Evolutionary conservation across 2,329 filamentous ascomycete species (phyloP).

Genomic region (Lasiodiplodia citricola): DNA sequence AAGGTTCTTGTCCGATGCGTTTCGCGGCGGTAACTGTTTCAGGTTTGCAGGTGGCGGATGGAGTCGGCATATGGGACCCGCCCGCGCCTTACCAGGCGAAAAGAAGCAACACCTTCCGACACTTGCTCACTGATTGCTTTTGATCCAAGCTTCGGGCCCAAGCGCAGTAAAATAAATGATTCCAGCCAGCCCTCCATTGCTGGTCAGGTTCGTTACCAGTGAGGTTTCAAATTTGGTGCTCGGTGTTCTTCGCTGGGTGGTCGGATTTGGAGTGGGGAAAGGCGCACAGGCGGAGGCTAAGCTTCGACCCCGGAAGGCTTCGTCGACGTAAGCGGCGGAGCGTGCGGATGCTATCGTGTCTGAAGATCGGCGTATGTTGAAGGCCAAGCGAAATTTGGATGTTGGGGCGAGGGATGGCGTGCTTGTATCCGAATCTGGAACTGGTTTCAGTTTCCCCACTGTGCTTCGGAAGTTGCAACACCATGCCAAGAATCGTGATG

Average conservation of each 20-base stretch:
- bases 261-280: neutral
- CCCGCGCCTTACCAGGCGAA: neutral
- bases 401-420: neutral
- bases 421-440: conserved; percentile 18
- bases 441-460: neutral
- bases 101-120: neutral
- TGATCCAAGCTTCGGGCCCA: neutral
- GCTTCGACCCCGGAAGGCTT: neutral
- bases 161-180: neutral
- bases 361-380: neutral
- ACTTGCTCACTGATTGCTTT: neutral
- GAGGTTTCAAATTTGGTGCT: neutral
- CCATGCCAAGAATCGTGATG: conserved; percentile 20
- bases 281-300: neutral
- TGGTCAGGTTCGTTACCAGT: neutral
- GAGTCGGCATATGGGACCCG: neutral
- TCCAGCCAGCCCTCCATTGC: neutral
- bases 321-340: neutral
- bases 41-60: neutral
- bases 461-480: neutral
- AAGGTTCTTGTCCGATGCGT: neutral
- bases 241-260: too few species aligned
- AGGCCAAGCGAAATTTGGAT: neutral
- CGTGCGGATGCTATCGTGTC: neutral
- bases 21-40: neutral